Base-by-base conservation (phyloP, 2,329 filamentous ascomycete species). In the Fusarium luffae region DNA sequence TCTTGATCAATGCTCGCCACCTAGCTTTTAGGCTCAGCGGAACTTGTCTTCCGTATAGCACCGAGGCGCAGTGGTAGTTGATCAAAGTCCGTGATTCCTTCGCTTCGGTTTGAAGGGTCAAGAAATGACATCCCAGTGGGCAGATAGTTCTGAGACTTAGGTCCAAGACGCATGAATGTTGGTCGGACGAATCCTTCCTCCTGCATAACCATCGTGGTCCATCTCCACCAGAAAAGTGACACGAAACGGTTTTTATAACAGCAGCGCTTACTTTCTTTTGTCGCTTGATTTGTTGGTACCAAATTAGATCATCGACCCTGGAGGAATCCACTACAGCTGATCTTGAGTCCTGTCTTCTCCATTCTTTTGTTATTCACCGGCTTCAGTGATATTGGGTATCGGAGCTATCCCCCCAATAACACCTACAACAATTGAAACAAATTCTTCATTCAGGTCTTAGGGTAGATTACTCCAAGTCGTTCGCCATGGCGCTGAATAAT, bases 401-500 rank as follows among this genome's bases (percentile, higher is more conserved):
- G 21, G 5, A 23, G 19, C 18, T 2, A 21, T 57, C 8, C 43
- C 43, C 59, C 21, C 28, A 1, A 10, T 23, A 4, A 23, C 18
- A 3, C 5, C 12, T 10, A 25, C 1, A 5, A 21, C 11, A 30
- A 16, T 48, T 7, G 13, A 11, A 34, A 5, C 23, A 12, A 6
- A 2, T 23, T 9, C n/a, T 1, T 3, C 11, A 5, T 7, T 9
- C 28, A 21, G 13, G 27, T 3, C 7, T 7, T 32, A 40, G 14
- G 25, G 30, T 44, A 44, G 25, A 21, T 32, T 4, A 4, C 4
- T 12, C n/a, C 1, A 25, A 19, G 1, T 5, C 10, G 0, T 21
- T 14, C 13, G 5, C 9, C 18, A 71, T 71, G 68, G 65, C 54
- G 23, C 54, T 71, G 19, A 46, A 18, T 5, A 68, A 42, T 1